Base-by-base conservation (phyloP, 768 basidiomycete genomes). In the Russula emetica region DNA sequence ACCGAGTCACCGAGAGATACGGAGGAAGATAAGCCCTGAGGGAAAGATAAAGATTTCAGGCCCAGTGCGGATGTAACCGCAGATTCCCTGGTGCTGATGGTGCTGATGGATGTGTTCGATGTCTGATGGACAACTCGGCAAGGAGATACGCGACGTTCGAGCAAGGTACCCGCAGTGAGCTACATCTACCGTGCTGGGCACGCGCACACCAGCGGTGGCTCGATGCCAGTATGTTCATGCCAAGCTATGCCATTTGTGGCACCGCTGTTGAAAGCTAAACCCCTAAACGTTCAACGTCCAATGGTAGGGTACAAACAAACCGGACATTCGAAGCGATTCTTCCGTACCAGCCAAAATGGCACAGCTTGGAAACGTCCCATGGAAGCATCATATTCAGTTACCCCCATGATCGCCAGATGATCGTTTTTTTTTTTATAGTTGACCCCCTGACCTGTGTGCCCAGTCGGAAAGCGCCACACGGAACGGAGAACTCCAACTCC, bases 321-420 rank as follows among this genome's bases (percentile, higher is more conserved):
- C 34, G 22, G 42, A 38, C 3, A 18, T 53, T 60, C 38, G 40
- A 26, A 26, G 20, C 53, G 53, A 55, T 13, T 34, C 3, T 28
- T 36, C 60, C 60, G 5, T 18, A 26, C 4, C 26, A 16, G 42
- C 5, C 13, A 24, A 36, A 20, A 20, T 44, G 24, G 42, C 30
- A 20, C 42, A 24, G 28, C 54, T 34, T 1, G 45, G 34, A 36
- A 61, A 47, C 60, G 42, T 30, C 22, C 60, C 30, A 14, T 26
- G 20, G 24, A 54, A 45, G 30, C 42, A 18, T 20, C 44, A 40
- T 40, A 38, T 40, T 44, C n/a, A n/a, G n/a, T n/a, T n/a, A n/a
- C n/a, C 18, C 28, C 34, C 51, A 26, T 9, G 22, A 45, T 61
- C 60, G 30, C 36, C 34, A 34, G 24, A 50, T n/a, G 60, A 61